Evolutionary conservation across 192 early-diverging fungal species (phyloP).

Genomic region (Podila minutissima): DNA sequence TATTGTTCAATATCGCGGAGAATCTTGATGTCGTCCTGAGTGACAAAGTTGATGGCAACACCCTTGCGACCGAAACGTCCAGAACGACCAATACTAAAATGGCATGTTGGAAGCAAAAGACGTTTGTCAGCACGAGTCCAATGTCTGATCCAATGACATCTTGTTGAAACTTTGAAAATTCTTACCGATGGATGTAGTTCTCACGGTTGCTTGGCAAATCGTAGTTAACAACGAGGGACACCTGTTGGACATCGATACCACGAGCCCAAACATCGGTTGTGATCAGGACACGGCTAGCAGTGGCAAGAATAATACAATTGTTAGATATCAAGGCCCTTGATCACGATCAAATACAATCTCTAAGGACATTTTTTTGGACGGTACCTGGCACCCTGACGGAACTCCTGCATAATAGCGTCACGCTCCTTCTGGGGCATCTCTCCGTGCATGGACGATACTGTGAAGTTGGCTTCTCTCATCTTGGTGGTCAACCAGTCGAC

Average conservation of each 20-base stretch:
- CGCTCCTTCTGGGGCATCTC: slow-evolving; percentile 99
- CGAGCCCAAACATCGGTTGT: slow-evolving; percentile 99
- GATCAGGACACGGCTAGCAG: slow-evolving; percentile 89
- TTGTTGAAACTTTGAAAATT: background rate
- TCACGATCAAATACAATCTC: background rate
- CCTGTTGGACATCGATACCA: slow-evolving; percentile 99
- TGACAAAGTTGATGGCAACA: slow-evolving; percentile 99
- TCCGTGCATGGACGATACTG: slow-evolving; percentile 98
- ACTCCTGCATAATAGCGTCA: slow-evolving; percentile 97
- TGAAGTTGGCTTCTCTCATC: slow-evolving; percentile 97
- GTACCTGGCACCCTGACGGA: slow-evolving; percentile 88
- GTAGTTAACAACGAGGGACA: slow-evolving; percentile 97
- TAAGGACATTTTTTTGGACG: background rate
- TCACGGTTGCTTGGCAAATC: slow-evolving; percentile 96
- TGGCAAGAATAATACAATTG: background rate
- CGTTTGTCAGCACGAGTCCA: background rate
- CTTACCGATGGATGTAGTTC: slow-evolving; percentile 93
- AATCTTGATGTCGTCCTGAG: slow-evolving; percentile 91
- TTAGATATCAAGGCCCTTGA: background rate
- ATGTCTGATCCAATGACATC: too few relatives aligned
- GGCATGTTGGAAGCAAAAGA: background rate
- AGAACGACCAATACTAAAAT: slow-evolving; percentile 84
- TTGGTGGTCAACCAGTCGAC: slow-evolving; percentile 98
- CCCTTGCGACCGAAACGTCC: slow-evolving; percentile 99
- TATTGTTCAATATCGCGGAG: slow-evolving; percentile 98